Evolutionary conservation across 2,329 filamentous ascomycete species (phyloP).

Genomic region (Curvularia sp.): DNA sequence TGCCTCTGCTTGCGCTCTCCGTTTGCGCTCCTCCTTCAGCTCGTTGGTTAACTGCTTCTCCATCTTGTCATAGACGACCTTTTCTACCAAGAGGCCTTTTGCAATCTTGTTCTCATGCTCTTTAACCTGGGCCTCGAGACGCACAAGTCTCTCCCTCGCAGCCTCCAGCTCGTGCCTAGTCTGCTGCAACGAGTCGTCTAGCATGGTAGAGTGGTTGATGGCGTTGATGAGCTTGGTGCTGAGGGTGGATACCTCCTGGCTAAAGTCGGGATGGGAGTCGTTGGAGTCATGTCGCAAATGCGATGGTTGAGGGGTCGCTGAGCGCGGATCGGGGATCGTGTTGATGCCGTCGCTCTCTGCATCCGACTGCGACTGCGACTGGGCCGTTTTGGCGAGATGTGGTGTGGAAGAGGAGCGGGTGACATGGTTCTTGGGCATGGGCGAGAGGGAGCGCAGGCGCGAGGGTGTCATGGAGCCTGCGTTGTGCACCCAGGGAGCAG

Average conservation of each 20-base stretch:
- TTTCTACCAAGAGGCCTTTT: conserved; percentile 77
- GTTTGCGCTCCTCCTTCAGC: conserved; percentile 51
- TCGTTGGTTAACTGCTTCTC: conserved; percentile 52
- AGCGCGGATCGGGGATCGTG: conserved; percentile 66
- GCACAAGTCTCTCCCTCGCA: conserved; percentile 69
- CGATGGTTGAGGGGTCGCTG: conserved; percentile 47
- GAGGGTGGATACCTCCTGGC: conserved; percentile 81
- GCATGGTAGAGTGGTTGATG: conserved; percentile 91
- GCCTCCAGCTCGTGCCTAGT: conserved; percentile 83
- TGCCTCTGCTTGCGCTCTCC: conserved; percentile 54
- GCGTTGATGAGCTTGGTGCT: conserved; percentile 97
- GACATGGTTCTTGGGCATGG: conserved; percentile 47
- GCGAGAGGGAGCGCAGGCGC: conserved; percentile 46
- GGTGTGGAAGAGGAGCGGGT: conserved; percentile 49
- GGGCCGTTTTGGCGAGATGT: conserved; percentile 41
- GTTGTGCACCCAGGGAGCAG: conserved; percentile 44
- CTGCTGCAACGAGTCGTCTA: conserved; percentile 86
- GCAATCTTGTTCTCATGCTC: conserved; percentile 74
- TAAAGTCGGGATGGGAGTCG: conserved; percentile 66
- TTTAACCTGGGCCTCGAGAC: conserved; percentile 72
- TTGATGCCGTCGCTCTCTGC: conserved; percentile 66
- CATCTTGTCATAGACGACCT: conserved; percentile 70
- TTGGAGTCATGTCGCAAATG: conserved; percentile 52
- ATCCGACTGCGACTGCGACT: conserved; percentile 50
- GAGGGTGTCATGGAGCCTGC: conserved; percentile 46